phyloP scores from a whole-genome alignment of 495 filamentous ascomycete genomes.

The Bathelium albidoporum region DNA sequence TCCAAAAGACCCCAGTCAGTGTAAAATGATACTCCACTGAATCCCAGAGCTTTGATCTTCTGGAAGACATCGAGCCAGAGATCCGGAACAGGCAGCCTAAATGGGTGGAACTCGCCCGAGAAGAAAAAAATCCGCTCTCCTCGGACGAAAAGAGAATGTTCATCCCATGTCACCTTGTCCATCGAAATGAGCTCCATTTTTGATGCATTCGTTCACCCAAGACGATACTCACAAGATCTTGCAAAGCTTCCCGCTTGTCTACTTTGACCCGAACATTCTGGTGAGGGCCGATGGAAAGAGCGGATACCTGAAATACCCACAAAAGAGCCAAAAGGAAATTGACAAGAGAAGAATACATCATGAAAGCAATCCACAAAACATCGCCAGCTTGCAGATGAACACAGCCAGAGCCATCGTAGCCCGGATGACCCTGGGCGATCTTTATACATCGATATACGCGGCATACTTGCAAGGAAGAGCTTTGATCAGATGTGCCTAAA shows the following conservation, averaged over 20 bases:
- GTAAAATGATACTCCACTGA: conserved; percentile 20
- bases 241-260: neutral
- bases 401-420: neutral
- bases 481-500: neutral
- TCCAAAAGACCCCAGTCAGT: conserved; percentile 11
- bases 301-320: neutral
- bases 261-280: neutral
- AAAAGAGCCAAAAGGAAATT: neutral
- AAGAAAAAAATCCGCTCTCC: conserved; percentile 16
- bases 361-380: neutral
- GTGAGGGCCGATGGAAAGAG: neutral
- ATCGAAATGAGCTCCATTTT: neutral
- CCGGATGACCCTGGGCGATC: neutral
- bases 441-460: neutral
- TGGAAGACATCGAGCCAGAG: conserved; percentile 18
- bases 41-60: conserved; percentile 21
- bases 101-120: conserved; percentile 20
- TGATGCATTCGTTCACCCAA: neutral
- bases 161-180: conserved; percentile 12
- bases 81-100: conserved; percentile 19
- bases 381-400: neutral
- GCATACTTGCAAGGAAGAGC: neutral
- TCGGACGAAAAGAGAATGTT: conserved; percentile 14
- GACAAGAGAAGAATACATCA: neutral
- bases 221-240: neutral